Evolutionary conservation across 192 early-diverging fungal genomes (phyloP), one percentile per base, ranked within the genome.

Genomic region (Spizellomyces sp.): DNA sequence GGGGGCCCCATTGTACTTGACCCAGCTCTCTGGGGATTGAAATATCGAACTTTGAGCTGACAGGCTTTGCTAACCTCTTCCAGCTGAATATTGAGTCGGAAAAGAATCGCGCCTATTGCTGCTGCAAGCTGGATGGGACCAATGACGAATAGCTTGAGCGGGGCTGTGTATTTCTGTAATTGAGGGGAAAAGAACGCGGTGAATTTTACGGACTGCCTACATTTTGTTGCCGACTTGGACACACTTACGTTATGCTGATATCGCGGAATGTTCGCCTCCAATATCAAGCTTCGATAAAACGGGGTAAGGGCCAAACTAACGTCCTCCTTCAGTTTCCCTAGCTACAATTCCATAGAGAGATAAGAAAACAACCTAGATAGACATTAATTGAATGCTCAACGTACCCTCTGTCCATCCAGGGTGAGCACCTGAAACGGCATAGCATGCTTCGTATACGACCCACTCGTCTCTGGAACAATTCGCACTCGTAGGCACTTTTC

Each of bases 311-410:
- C 64, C 36, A 64, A 15, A 6, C 70, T 45, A 4, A 77, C 58
- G n/a, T 67, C 57, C n/a, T 73, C 65, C 46, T 73, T 41, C 17
- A 77, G 27, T 47, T 68, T 60, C 7, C 76, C 76, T 9, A 77
- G 15, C 48, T 70, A 42, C n/a, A 5, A 66, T 15, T n/a, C 19
- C 8, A 45, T 43, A 45, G 14, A 15, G 2, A 15, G 61, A 70
- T 27, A 36, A 36, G 27, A 36, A 36, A 36, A 36, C 27, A 36
- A 36, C 3, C 27, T 36, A 3, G 27, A 36, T 21, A 43, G 10
- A 45, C 0, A 27, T 0, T 45, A 68, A 68, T 27, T 58, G 55
- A 22, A 15, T 47, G 44, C 12, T 44, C 60, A 4, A 36, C 48
- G 61, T 58, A 68, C 50, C 58, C 62, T 58, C 45, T 41, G 14